Evolutionary conservation across 176 grass and related monocot species (phyloP), one percentile per base, ranked within the genome.

Genomic region (Echinochloa phyllopogon): DNA sequence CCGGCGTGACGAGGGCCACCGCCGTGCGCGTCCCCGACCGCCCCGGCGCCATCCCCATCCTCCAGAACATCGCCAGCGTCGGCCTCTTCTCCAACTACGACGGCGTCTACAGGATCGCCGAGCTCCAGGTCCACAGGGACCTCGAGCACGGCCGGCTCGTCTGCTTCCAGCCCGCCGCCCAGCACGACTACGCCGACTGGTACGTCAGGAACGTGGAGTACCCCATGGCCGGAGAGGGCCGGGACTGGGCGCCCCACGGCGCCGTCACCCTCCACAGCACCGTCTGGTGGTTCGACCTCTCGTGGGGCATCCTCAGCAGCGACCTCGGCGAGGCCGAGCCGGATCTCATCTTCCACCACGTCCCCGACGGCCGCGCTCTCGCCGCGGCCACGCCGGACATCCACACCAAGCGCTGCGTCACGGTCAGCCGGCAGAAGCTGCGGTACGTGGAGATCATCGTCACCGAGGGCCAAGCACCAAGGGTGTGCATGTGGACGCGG

Each of bases 281-380:
- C 0, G 3, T 65, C 42, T 79, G 42, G 59, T 79, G 42, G 59
- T 47, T 79, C 16, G 76, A 79, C 25, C 76, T 49, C 25, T 80
- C 77, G 6, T 80, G 76, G 76, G 76, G 76, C 25, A 10, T 65
- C 59, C 27, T 65, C 59, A 64, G 60, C 59, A 33, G 27, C 59
- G 44, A 79, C 17, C 25, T 18, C 43, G 4, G 16, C 42, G 3
- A 13, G 2, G 16, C 4, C 8, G 72, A 11, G 2, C 49, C 17
- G 10, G 29, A 6, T 1, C 10, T 75, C 17, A 8, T 21, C 50
- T 55, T 39, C 52, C 72, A 56, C 50, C 2, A 5, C 4, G 18
- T 75, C 72, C 33, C 72, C 4, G 29, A 38, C 2, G 72, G 72
- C 72, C 49, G 33, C 3, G 33, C 18, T 17, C 49, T 75, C 11